These are phyloP conservation scores for Cystoderma amianthinum DNA, from an alignment of 768 basidiomycete genomes.

Conservation along the genomic window DNA sequence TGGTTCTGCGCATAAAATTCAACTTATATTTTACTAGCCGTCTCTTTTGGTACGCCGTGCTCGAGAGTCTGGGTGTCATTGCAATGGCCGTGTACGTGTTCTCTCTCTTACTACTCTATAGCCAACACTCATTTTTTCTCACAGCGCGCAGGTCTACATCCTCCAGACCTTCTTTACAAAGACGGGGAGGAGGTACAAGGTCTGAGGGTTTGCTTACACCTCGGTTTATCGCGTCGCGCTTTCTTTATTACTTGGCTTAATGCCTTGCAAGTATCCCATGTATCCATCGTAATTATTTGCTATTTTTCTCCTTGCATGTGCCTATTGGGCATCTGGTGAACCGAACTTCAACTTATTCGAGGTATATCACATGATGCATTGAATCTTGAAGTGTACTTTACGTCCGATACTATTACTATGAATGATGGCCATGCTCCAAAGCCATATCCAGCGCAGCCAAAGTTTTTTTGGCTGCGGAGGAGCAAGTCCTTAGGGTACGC, in stretches of 20 bases:
- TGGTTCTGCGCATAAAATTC: too few relatives aligned
- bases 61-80: slow-evolving; percentile 73
- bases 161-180: slow-evolving; percentile 97
- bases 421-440: not conserved
- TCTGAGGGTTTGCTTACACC: slow-evolving; percentile 32
- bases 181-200: slow-evolving; percentile 85
- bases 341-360: too few relatives aligned
- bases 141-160: slow-evolving; percentile 83
- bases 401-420: not conserved
- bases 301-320: too few relatives aligned
- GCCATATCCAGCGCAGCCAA: too few relatives aligned
- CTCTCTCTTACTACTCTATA: slow-evolving; percentile 1
- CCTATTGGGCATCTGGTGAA: too few relatives aligned
- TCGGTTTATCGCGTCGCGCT: slow-evolving; percentile 6
- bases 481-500: too few relatives aligned
- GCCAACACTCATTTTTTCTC: slow-evolving; percentile 4
- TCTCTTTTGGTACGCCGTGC: slow-evolving; percentile 88
- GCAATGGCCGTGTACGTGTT: slow-evolving; percentile 80
- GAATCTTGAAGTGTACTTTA: too few relatives aligned
- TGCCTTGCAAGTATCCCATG: too few relatives aligned
- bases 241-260: too few relatives aligned
- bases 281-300: too few relatives aligned
- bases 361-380: too few relatives aligned
- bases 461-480: too few relatives aligned
- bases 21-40: slow-evolving; percentile 59